Conservation (phyloP, 169 alveolate species). For the Eimeria praecox region DNA sequence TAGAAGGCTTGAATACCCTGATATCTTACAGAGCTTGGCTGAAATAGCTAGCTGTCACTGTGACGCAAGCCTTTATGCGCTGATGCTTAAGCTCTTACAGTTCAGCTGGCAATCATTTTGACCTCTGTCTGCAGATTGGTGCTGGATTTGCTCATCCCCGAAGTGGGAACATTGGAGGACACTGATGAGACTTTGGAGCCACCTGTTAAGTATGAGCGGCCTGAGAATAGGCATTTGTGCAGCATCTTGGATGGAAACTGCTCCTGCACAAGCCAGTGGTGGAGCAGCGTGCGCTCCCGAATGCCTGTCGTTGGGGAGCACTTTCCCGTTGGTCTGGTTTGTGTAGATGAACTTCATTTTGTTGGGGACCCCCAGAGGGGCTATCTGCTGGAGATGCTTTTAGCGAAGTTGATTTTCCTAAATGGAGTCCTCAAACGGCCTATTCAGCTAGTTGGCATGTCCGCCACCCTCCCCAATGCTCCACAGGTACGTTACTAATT, state of each 20-base stretch:
- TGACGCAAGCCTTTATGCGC: neutral
- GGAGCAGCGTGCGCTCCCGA: slow-evolving; percentile 49
- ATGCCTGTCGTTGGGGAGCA: slow-evolving; percentile 56
- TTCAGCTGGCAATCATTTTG: neutral
- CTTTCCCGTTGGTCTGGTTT: slow-evolving; percentile 78
- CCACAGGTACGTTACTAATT: slow-evolving; percentile 79
- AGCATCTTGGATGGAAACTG: neutral
- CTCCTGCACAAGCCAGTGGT: slow-evolving; percentile 14
- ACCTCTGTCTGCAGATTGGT: slow-evolving; percentile 28
- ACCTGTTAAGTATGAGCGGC: neutral
- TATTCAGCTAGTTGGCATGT: slow-evolving; percentile 90
- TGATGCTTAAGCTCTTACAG: neutral
- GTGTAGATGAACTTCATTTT: slow-evolving; percentile 90
- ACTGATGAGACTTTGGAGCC: neutral
- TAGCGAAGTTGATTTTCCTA: slow-evolving; percentile 82
- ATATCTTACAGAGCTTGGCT: neutral
- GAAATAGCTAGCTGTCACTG: neutral
- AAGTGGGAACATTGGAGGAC: slow-evolving; percentile 19
- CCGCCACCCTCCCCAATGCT: slow-evolving; percentile 92
- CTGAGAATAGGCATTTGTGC: neutral
- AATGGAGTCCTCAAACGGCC: slow-evolving; percentile 77
- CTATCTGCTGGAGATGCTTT: slow-evolving; percentile 85
- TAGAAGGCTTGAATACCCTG: neutral
- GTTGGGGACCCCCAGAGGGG: slow-evolving; percentile 90
- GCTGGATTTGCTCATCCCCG: slow-evolving; percentile 55